phyloP scores from a whole-genome alignment of 371 early-diverging fungal species.

The Rhizopus sp. region DNA sequence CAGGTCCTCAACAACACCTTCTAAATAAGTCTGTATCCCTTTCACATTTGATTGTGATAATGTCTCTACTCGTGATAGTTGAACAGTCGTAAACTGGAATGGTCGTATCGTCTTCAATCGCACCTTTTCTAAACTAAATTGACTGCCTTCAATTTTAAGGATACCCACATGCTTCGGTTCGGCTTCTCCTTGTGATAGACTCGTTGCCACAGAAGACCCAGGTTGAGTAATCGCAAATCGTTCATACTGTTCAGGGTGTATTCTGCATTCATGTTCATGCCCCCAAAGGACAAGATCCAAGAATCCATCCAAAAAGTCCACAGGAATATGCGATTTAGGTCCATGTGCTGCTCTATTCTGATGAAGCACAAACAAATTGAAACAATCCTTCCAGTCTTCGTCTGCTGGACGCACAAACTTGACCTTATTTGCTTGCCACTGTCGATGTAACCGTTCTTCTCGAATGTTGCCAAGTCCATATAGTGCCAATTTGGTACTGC shows the following conservation, averaged over 20 bases:
- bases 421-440: conserved; percentile 80
- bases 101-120: conserved; percentile 86
- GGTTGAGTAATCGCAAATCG: conserved; percentile 89
- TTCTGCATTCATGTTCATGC: conserved; percentile 97
- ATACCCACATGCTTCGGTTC: conserved; percentile 84
- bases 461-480: conserved; percentile 97
- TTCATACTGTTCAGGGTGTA: conserved; percentile 73
- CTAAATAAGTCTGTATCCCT: conserved; percentile 51
- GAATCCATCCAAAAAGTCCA: conserved; percentile 80
- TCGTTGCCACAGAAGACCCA: conserved; percentile 97
- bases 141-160: conserved; percentile 62
- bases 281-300: conserved; percentile 97
- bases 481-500: conserved; percentile 77
- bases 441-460: conserved; percentile 91
- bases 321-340: conserved; percentile 89
- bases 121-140: conserved; percentile 75
- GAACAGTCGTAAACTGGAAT: conserved; percentile 78
- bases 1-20: conserved; percentile 62
- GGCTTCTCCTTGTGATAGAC: conserved; percentile 91
- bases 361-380: conserved; percentile 81
- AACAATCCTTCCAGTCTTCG: conserved; percentile 59
- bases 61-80: conserved; percentile 51
- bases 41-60: conserved; percentile 42
- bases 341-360: conserved; percentile 90
- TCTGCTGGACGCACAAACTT: conserved; percentile 61